Evolutionary conservation across 441 rosid species (phyloP).

Genomic region (Arabidopsis lyrata): DNA sequence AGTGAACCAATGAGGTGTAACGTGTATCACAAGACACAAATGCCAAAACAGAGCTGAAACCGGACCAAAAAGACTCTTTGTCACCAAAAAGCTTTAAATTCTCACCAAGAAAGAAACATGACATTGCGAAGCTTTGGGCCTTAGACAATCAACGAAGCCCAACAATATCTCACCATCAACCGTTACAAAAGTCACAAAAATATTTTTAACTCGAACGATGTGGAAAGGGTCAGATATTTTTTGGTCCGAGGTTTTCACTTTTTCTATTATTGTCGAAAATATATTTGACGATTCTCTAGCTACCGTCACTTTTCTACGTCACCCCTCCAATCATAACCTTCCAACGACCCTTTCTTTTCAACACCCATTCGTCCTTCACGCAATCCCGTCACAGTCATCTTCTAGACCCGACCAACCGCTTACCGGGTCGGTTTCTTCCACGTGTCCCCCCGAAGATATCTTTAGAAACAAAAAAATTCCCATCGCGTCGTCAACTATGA

Average conservation of each 20-base stretch:
- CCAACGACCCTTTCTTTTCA: background rate
- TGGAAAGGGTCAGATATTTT: conserved; percentile 3
- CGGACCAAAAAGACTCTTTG: no score
- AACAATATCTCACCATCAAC: no score
- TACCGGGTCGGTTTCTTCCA: conserved; percentile 5
- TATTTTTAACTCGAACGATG: background rate
- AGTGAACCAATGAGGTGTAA: no score
- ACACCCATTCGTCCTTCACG: conserved; percentile 33
- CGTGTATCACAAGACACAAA: no score
- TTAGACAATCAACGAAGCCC: no score
- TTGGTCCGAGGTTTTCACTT: conserved; percentile 22
- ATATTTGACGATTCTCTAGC: background rate
- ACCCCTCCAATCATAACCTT: conserved; percentile 10
- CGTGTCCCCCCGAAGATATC: conserved; percentile 18
- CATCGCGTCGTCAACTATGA: conserved; percentile 4
- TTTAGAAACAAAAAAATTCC: background rate
- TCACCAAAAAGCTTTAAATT: no score
- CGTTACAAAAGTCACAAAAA: no score
- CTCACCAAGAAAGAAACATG: no score
- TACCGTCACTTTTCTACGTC: background rate
- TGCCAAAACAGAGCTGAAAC: no score
- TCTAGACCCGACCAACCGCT: conserved; percentile 31
- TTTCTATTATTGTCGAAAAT: background rate
- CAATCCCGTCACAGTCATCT: conserved; percentile 14
- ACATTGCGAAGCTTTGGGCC: no score